Evolutionary conservation across 768 basidiomycete species (phyloP), one percentile per base, ranked within the genome.

Genomic region (Trametes gibbosa): DNA sequence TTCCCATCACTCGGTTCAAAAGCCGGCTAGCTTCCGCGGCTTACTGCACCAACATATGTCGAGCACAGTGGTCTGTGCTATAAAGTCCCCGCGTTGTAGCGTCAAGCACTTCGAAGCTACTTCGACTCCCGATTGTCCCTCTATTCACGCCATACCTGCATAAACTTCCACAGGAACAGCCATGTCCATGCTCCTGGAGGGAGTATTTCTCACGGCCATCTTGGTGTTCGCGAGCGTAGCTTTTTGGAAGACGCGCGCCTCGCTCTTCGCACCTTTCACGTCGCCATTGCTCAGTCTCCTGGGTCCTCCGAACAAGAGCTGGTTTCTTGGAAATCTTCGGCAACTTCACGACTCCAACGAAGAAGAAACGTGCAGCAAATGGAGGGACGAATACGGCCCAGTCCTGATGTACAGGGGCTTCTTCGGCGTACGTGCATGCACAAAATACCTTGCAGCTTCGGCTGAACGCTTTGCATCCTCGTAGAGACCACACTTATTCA

Each of bases 401-500:
- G 43, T 46, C n/a, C 2, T 58, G 3, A 45, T 37, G 42, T 46
- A 51, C 42, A 51, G 50, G 34, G 56, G 56, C 5, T 58, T 51
- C 42, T 46, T 58, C 50, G 45, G 32, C 8, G 56, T 58, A 27
- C 37, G 50, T 37, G 27, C 4, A n/a, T n/a, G n/a, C n/a, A n/a
- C n/a, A n/a, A n/a, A n/a, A n/a, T n/a, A n/a, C n/a, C n/a, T n/a
- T n/a, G n/a, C n/a, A n/a, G n/a, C n/a, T n/a, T n/a, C n/a, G n/a
- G n/a, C n/a, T n/a, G n/a, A 37, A 10, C 13, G 5, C n/a, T 5
- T 29, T 8, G 23, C 2, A 4, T 5, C 25, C n/a, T 29, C 7
- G 7, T 34, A 64, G 58, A 25, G 7, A 19, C 43, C 59, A 10
- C 50, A 57, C 13, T 50, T 66, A 5, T 63, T 55, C 27, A 63